Evolutionary conservation across 495 filamentous ascomycete species (phyloP), one percentile per base, ranked within the genome.

Genomic region (Parathielavia hyrcaniae): DNA sequence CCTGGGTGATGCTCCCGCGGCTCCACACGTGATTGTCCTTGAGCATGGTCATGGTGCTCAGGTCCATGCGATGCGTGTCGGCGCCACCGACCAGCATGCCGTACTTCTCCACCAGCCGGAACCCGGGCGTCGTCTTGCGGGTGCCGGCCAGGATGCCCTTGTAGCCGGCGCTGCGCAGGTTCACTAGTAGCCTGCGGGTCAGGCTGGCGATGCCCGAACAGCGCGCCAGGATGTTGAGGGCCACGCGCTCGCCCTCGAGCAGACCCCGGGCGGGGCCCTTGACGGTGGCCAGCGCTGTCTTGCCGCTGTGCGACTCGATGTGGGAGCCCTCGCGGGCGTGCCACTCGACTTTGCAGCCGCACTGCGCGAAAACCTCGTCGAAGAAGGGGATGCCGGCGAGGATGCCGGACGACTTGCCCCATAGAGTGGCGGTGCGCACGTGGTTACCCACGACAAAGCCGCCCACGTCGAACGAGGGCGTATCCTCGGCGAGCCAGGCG

Each of bases 11-110:
- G 58, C 86, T 86, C 6, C 86, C 87, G 61, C 86, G 85, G 40
- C 89, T 88, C 87, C 89, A 95, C 32, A 98, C 83, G 70, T 98
- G 93, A 69, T 98, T 98, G 72, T 98, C 93, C 76, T 98, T 98
- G 50, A 98, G 78, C 93, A 98, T 98, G 23, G 88, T 90, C 93
- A 98, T 97, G 44, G 84, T 79, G 60, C 86, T 90, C 39, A 98
- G 74, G 72, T 97, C 95, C 71, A 96, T 88, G 14, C 93, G 81
- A 68, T 98, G 95, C 1, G 86, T 82, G 68, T 98, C 93, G 35
- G 86, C 88, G 17, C 95, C 95, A 19, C 91, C 93, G 14, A 96
- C 85, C 14, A 96, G 75, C 84, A 98, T 95, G 50, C 89, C 93
- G 69, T 97, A 98, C 77, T 98, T 98, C 77, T 98, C 93, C 3